These are phyloP conservation scores for Aspergillus niger DNA, from an alignment of 2,329 filamentous ascomycete species.

Conservation along the genomic window DNA sequence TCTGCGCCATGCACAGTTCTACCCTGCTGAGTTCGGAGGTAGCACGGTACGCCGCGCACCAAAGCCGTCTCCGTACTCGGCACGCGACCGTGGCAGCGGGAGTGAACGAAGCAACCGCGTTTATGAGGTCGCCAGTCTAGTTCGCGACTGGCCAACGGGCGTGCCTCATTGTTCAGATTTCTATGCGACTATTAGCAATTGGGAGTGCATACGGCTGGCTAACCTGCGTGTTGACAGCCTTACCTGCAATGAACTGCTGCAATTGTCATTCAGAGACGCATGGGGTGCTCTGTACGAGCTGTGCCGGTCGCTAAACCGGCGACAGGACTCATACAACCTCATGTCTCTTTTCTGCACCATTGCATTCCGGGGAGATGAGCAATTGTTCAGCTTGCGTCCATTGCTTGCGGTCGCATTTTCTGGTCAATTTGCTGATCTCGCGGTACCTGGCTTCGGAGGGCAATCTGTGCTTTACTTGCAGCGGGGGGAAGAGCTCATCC, in stretches of 20 bases:
- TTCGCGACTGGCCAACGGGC: slow-evolving; percentile 17
- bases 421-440: slow-evolving; percentile 8
- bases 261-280: slow-evolving; percentile 11
- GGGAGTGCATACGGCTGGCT: background rate
- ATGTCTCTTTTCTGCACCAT: slow-evolving; percentile 23
- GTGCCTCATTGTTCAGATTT: background rate
- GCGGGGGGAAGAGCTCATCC: background rate
- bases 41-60: background rate
- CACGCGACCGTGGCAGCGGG: slow-evolving; percentile 11
- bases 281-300: slow-evolving; percentile 21
- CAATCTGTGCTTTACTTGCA: background rate
- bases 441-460: background rate
- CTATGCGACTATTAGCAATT: slow-evolving; percentile 6
- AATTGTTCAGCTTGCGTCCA: slow-evolving; percentile 7
- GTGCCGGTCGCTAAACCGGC: slow-evolving; percentile 14
- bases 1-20: slow-evolving; percentile 11
- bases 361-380: slow-evolving; percentile 15
- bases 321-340: slow-evolving; percentile 18
- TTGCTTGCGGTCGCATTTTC: slow-evolving; percentile 19
- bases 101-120: slow-evolving; percentile 14
- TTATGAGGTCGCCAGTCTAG: slow-evolving; percentile 19
- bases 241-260: slow-evolving; percentile 11
- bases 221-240: background rate
- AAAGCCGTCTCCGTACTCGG: slow-evolving; percentile 5
- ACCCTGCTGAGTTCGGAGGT: slow-evolving; percentile 13